Conservation (phyloP, 2,329 filamentous ascomycete genomes). For the Trichoderma afroharzianum region DNA sequence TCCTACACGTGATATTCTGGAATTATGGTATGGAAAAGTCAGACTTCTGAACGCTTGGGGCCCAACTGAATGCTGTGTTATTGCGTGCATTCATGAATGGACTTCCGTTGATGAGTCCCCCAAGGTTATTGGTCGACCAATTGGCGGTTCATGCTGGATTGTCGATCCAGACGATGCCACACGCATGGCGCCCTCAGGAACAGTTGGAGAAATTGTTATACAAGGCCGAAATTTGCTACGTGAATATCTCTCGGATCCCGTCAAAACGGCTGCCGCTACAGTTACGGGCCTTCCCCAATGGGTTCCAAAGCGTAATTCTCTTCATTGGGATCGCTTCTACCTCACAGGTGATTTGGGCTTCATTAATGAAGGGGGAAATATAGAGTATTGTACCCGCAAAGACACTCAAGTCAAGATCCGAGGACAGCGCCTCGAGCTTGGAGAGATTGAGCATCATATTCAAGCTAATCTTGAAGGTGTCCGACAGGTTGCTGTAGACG, state of each 20-base stretch:
- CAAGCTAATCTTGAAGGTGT: background rate
- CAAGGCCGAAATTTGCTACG: constrained; percentile 6
- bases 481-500: constrained; percentile 15
- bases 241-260: constrained; percentile 10
- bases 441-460: constrained; percentile 20
- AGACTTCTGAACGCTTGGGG: constrained; percentile 9
- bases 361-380: constrained; percentile 17
- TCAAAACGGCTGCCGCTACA: background rate
- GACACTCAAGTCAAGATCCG: constrained; percentile 26
- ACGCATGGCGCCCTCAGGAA: constrained; percentile 5
- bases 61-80: constrained; percentile 5
- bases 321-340: constrained; percentile 12
- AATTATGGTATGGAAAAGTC: constrained; percentile 10
- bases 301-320: background rate
- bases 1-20: constrained; percentile 3
- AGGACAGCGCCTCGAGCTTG: constrained; percentile 22
- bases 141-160: constrained; percentile 7
- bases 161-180: background rate
- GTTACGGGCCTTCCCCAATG: background rate
- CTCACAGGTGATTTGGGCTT: constrained; percentile 21
- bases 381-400: constrained; percentile 22
- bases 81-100: background rate
- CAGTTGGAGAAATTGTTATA: constrained; percentile 10
- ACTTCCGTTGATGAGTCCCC: background rate
- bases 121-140: background rate